Conservation (phyloP, 2,329 filamentous ascomycete genomes). For the Trichophyton schoenleinii region DNA sequence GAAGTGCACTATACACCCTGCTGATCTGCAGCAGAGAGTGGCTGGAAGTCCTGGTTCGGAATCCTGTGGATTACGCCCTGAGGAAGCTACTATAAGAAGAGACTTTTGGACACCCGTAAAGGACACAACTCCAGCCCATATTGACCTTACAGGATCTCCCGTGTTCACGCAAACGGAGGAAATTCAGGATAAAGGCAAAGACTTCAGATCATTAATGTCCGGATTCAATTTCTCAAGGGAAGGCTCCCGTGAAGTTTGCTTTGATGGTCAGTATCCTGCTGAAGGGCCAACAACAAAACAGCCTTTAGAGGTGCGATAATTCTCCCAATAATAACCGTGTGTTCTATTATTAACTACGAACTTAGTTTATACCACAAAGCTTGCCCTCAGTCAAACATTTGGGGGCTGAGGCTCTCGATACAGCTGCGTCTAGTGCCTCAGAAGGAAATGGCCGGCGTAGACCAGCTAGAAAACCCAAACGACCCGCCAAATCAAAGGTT, state of each 20-base stretch:
- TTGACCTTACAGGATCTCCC: constrained; percentile 12
- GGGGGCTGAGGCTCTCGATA: not conserved
- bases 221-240: constrained; percentile 21
- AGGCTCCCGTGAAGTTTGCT: constrained; percentile 8
- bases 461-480: constrained; percentile 25
- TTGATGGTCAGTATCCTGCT: constrained; percentile 10
- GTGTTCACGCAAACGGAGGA: constrained; percentile 1
- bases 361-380: not conserved
- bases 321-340: not conserved
- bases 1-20: not conserved
- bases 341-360: not conserved
- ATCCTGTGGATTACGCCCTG: constrained; percentile 17
- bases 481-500: constrained; percentile 42
- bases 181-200: not conserved
- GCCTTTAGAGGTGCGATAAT: constrained; percentile 24
- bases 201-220: constrained; percentile 28
- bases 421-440: not conserved
- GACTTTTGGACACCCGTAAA: constrained; percentile 57
- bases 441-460: constrained; percentile 1
- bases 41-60: not conserved
- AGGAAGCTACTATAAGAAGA: constrained; percentile 43
- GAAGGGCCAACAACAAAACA: constrained; percentile 25
- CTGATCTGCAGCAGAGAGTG: not conserved
- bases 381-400: not conserved
- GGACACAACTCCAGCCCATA: constrained; percentile 23